Conservation (phyloP, 2,329 filamentous ascomycete species). For the Claviceps sp. region DNA sequence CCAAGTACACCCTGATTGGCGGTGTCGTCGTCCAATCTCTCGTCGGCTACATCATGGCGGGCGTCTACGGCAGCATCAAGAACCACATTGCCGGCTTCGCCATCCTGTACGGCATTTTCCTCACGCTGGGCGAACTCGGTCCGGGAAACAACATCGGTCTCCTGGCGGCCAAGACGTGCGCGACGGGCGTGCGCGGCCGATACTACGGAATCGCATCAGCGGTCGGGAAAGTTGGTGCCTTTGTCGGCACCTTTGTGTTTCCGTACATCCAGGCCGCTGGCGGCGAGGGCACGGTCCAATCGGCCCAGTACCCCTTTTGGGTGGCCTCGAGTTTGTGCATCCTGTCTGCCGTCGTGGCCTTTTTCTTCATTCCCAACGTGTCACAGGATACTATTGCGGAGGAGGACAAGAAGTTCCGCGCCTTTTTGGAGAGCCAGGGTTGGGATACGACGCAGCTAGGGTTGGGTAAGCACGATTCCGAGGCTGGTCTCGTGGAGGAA, state of each 20-base stretch:
- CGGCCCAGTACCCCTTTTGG: conserved; percentile 79
- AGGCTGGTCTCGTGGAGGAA: not conserved
- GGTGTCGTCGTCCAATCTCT: conserved; percentile 62
- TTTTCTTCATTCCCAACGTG: conserved; percentile 62
- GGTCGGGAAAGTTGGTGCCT: conserved; percentile 65
- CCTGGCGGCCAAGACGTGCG: conserved; percentile 74
- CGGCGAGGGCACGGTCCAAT: conserved; percentile 35
- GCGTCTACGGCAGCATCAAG: conserved; percentile 58
- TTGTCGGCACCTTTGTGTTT: conserved; percentile 76
- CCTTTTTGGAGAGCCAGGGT: conserved; percentile 58
- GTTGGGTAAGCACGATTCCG: conserved; percentile 2
- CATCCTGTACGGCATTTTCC: conserved; percentile 25
- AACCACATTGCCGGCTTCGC: conserved; percentile 27
- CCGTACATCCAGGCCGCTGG: conserved; percentile 35
- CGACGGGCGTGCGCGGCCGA: conserved; percentile 67
- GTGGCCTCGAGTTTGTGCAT: conserved; percentile 68
- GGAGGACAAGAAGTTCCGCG: conserved; percentile 66
- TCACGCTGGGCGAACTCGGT: conserved; percentile 41
- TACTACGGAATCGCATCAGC: conserved; percentile 63
- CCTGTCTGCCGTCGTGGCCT: conserved; percentile 46
- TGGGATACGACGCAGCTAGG: conserved; percentile 55
- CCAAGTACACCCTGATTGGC: conserved; percentile 56
- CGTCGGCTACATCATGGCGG: conserved; percentile 83
- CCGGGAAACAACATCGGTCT: conserved; percentile 88
- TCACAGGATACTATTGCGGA: conserved; percentile 72